These are phyloP conservation scores for Aspergillus avenaceus DNA, from an alignment of 495 filamentous ascomycete genomes.

Conservation along the genomic window DNA sequence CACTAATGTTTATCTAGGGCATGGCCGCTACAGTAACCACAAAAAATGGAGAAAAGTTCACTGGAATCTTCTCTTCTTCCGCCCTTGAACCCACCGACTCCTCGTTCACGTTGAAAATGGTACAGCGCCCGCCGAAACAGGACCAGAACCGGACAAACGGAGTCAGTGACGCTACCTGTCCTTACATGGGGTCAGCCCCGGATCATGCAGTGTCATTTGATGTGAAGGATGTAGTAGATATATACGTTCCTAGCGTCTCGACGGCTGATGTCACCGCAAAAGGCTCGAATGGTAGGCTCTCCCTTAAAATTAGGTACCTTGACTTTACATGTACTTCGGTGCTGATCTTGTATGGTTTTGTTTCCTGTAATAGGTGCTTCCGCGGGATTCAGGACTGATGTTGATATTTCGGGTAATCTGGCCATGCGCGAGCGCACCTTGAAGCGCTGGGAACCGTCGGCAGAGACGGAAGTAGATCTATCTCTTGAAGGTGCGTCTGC, in stretches of 20 bases:
- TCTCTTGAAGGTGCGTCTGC: slow-evolving; percentile 58
- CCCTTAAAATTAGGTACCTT: not conserved
- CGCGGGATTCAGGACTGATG: slow-evolving; percentile 76
- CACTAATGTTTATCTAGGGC: slow-evolving; percentile 52
- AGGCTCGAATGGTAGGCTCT: slow-evolving; percentile 65
- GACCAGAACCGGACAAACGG: slow-evolving; percentile 55
- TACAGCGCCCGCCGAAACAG: slow-evolving; percentile 54
- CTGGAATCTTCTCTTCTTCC: slow-evolving; percentile 63
- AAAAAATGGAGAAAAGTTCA: slow-evolving; percentile 67
- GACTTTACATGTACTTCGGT: no score
- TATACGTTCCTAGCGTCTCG: slow-evolving; percentile 55
- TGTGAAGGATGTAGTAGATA: slow-evolving; percentile 67
- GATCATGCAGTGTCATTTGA: slow-evolving; percentile 77
- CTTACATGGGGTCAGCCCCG: slow-evolving; percentile 57
- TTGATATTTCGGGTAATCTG: slow-evolving; percentile 76
- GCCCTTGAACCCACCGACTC: slow-evolving; percentile 54
- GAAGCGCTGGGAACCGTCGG: slow-evolving; percentile 74
- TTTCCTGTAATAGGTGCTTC: slow-evolving; percentile 41
- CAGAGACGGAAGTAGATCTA: slow-evolving; percentile 57
- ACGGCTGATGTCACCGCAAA: slow-evolving; percentile 48
- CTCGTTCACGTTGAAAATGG: slow-evolving; percentile 77
- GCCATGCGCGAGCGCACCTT: slow-evolving; percentile 68
- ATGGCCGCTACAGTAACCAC: slow-evolving; percentile 62
- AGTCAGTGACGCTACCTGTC: slow-evolving; percentile 40
- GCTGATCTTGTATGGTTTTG: no score